A percentile compares a stretch with the other conserved stretches of the same genome.
These are phyloP conservation scores for Pseudognaphalium luteoalbum DNA, from an alignment of 129 eudicot species.

Conservation along the genomic window DNA sequence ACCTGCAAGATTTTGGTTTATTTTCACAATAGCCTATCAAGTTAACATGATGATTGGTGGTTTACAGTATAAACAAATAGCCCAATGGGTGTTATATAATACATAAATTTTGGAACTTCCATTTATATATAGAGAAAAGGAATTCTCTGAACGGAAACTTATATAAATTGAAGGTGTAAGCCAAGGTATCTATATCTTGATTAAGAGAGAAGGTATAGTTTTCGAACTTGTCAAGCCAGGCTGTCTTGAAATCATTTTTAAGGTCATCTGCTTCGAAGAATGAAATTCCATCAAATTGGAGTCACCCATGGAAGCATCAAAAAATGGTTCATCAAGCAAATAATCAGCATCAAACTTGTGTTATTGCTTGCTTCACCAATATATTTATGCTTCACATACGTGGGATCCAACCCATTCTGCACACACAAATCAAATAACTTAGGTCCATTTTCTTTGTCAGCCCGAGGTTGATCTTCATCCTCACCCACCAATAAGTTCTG, in stretches of 20 bases:
- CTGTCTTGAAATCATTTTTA: slow-evolving; percentile 28
- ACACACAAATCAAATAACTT: slow-evolving; percentile 48
- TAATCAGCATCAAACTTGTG: slow-evolving; percentile 42
- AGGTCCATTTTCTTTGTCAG: slow-evolving; percentile 39
- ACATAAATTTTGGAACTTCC: too few relatives aligned
- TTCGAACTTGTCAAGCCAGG: background rate
- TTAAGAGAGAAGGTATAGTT: background rate
- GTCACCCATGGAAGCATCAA: slow-evolving; percentile 44
- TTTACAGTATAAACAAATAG: too few relatives aligned
- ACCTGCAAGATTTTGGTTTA: too few relatives aligned
- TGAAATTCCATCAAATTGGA: slow-evolving; percentile 45
- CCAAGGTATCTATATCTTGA: background rate
- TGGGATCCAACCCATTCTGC: slow-evolving; percentile 36
- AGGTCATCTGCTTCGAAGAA: slow-evolving; percentile 73
- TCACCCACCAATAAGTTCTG: slow-evolving; percentile 30
- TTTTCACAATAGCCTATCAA: too few relatives aligned
- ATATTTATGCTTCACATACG: slow-evolving; percentile 56
- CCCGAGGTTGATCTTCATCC: slow-evolving; percentile 27
- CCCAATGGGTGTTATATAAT: too few relatives aligned
- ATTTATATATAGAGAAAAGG: too few relatives aligned
- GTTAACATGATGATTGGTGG: too few relatives aligned
- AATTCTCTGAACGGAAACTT: too few relatives aligned
- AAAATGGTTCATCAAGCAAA: slow-evolving; percentile 57
- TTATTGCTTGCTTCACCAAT: slow-evolving; percentile 44
- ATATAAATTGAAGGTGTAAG: too few relatives aligned